These are phyloP conservation scores for Pueraria montana DNA, from an alignment of 306 rosid species.

Conservation along the genomic window DNA sequence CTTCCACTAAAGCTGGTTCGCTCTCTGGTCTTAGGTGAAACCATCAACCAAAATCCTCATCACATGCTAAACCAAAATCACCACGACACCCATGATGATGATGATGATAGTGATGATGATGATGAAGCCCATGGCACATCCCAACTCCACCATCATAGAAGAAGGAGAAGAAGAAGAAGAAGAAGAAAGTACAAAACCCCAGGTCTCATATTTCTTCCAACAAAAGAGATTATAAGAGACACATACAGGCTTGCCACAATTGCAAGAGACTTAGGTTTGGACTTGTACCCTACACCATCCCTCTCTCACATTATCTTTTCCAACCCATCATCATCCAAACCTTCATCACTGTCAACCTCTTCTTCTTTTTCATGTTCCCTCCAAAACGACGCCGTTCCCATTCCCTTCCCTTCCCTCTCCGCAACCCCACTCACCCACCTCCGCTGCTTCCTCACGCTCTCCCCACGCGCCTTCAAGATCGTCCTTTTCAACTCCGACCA, in stretches of 20 bases:
- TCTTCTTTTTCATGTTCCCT: conserved; percentile 40
- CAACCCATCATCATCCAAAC: conserved; percentile 56
- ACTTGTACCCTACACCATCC: conserved; percentile 71
- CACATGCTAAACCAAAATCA: conserved; percentile 42
- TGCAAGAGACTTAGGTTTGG: conserved; percentile 70
- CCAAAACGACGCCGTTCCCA: conserved; percentile 63
- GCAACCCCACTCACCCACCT: conserved; percentile 64
- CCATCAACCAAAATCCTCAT: conserved; percentile 61
- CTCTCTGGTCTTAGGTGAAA: conserved; percentile 64
- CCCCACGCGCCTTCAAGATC: conserved; percentile 69
- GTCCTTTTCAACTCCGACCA: conserved; percentile 57
- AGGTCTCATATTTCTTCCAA: conserved; percentile 63
- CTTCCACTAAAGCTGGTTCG: conserved; percentile 79
- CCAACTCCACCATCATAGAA: conserved; percentile 3
- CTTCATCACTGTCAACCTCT: conserved; percentile 49
- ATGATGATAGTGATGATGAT: neutral
- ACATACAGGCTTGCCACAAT: conserved; percentile 70
- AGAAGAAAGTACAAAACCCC: conserved; percentile 53
- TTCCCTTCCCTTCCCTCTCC: conserved; percentile 68
- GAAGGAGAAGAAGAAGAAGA: conserved; percentile 38
- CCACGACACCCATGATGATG: neutral
- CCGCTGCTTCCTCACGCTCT: conserved; percentile 60
- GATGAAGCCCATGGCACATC: conserved; percentile 10
- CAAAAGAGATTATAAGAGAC: conserved; percentile 62
- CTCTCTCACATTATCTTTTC: conserved; percentile 77